Evolutionary conservation across 2,329 filamentous ascomycete species (phyloP).

Genomic region (Trichophyton simii): DNA sequence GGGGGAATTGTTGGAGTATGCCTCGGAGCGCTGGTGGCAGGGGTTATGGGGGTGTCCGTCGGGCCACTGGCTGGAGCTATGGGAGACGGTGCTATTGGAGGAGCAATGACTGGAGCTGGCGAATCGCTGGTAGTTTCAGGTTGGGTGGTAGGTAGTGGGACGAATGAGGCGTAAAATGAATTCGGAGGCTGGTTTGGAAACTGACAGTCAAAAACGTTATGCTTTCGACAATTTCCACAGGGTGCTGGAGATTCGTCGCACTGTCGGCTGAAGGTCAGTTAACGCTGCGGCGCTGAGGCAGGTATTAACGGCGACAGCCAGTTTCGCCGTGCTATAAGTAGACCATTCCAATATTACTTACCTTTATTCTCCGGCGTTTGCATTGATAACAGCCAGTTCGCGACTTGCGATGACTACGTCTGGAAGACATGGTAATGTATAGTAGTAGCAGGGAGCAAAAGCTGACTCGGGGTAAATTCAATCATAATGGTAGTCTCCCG

Average conservation of each 20-base stretch:
- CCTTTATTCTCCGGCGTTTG: slow-evolving; percentile 26
- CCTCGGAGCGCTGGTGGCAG: slow-evolving; percentile 1
- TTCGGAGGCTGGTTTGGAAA: slow-evolving; percentile 11
- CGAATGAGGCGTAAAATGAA: not conserved
- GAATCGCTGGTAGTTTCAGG: not conserved
- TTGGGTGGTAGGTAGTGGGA: not conserved
- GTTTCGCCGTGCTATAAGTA: not conserved
- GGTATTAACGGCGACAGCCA: not conserved
- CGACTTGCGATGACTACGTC: slow-evolving; percentile 25
- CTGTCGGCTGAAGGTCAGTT: slow-evolving; percentile 9
- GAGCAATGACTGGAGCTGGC: not conserved
- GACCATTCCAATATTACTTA: slow-evolving; percentile 10
- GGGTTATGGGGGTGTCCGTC: not conserved
- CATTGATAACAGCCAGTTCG: slow-evolving; percentile 24
- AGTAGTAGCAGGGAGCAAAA: too few species aligned
- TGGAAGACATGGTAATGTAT: slow-evolving; percentile 11
- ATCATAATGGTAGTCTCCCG: not conserved
- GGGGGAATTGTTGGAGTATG: slow-evolving; percentile 1
- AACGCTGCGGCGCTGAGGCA: not conserved
- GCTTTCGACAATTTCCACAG: slow-evolving; percentile 18
- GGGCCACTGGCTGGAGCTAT: not conserved
- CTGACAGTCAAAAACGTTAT: slow-evolving; percentile 17
- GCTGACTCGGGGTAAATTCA: not conserved
- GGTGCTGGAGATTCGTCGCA: slow-evolving; percentile 18
- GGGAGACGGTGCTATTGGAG: not conserved